phyloP scores from a whole-genome alignment of 2,329 filamentous ascomycete genomes.

The Xylariaceae sp. region DNA sequence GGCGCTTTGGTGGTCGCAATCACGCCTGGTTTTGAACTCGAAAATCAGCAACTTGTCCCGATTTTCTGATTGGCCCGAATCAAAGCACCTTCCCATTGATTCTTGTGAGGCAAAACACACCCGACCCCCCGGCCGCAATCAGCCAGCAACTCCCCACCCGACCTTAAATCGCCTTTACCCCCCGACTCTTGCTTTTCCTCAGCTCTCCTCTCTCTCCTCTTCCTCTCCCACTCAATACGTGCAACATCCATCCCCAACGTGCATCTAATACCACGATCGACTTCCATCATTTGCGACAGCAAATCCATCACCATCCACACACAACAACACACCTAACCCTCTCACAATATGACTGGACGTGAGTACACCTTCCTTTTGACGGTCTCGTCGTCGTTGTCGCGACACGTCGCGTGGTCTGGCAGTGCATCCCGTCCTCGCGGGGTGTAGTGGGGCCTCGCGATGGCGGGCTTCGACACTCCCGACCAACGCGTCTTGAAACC shows the following conservation, averaged over 20 bases:
- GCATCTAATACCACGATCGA: constrained; percentile 9
- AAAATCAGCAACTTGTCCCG: constrained; percentile 9
- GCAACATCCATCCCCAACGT: constrained; percentile 21
- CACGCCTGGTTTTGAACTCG: constrained; percentile 12
- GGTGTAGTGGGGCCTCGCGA: constrained; percentile 19
- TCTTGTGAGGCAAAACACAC: constrained; percentile 11
- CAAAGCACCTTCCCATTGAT: constrained; percentile 11
- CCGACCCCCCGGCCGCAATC: constrained; percentile 19
- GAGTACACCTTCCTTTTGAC: constrained; percentile 35
- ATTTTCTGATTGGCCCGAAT: constrained; percentile 18
- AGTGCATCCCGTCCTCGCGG: constrained; percentile 4
- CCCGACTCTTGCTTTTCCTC: too few species aligned
- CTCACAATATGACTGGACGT: constrained; percentile 64
- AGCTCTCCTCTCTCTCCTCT: constrained; percentile 7
- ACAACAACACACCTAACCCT: constrained; percentile 19
- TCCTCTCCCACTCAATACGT: constrained; percentile 19
- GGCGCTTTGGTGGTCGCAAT: constrained; percentile 11
- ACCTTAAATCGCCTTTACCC: constrained; percentile 16
- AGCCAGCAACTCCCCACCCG: constrained; percentile 21
- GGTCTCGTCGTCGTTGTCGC: constrained; percentile 10
- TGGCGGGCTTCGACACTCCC: constrained; percentile 4
- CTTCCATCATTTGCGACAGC: constrained; percentile 13
- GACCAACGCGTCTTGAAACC: constrained; percentile 22
- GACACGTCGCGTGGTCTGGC: constrained; percentile 6
- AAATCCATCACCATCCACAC: constrained; percentile 22